Evolutionary conservation across 2,329 filamentous ascomycete species (phyloP).

Genomic region (Paraconiothyrium brasiliense): DNA sequence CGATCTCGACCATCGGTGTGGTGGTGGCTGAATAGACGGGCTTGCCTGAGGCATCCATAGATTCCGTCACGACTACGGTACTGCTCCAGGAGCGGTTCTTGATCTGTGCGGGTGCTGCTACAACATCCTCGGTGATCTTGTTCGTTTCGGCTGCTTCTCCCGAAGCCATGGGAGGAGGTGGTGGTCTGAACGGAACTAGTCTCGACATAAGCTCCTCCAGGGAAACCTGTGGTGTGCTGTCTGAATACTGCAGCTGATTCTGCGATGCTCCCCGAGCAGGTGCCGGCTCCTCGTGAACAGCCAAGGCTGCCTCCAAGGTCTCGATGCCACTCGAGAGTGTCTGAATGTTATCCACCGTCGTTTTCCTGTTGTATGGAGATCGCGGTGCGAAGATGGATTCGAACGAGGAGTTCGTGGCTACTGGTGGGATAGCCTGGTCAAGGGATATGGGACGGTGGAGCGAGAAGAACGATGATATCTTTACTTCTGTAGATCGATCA

Average conservation of each 20-base stretch:
- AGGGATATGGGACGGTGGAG: conserved; percentile 94
- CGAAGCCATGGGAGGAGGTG: conserved; percentile 77
- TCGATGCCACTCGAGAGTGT: conserved; percentile 56
- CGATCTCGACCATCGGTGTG: conserved; percentile 58
- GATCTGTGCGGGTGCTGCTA: conserved; percentile 39
- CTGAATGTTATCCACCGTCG: conserved; percentile 52
- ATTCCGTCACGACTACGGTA: conserved; percentile 63
- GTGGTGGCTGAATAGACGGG: conserved; percentile 62
- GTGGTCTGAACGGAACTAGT: conserved; percentile 81
- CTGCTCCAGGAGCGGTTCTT: conserved; percentile 54
- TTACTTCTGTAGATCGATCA: conserved; percentile 71
- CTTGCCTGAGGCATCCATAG: conserved; percentile 59
- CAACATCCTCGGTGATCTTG: conserved; percentile 26
- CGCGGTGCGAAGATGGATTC: conserved; percentile 79
- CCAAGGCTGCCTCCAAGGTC: conserved; percentile 47
- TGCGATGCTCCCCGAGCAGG: conserved; percentile 49
- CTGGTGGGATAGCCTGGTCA: conserved; percentile 78
- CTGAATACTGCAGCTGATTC: conserved; percentile 44
- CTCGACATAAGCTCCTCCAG: conserved; percentile 58
- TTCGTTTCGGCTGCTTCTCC: conserved; percentile 37
- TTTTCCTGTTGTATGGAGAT: conserved; percentile 61
- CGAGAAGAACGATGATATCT: conserved; percentile 92
- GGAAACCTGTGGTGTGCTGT: conserved; percentile 44
- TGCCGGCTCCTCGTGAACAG: conserved; percentile 45
- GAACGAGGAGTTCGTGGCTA: conserved; percentile 77